A percentile compares a stretch with the other conserved stretches of the same genome.
phyloP scores from a whole-genome alignment of 169 alveolate genomes.

The Perkinsus marinus region DNA sequence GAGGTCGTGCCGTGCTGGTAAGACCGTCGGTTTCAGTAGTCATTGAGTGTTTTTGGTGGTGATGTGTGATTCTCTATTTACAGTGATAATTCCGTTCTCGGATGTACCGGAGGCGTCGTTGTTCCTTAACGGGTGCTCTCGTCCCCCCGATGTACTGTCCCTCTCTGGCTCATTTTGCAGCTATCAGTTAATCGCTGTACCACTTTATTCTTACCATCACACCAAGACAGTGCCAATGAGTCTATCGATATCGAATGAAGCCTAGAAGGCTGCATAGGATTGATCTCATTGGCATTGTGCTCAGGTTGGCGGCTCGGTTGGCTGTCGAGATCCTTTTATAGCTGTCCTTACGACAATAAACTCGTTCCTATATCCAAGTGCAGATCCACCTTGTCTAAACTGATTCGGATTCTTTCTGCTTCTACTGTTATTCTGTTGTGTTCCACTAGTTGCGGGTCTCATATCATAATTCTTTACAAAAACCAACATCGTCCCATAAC shows the following conservation, averaged over 20 bases:
- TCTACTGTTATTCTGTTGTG: background rate
- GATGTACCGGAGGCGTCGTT: background rate
- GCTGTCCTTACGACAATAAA: background rate
- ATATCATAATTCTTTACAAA: too few species aligned
- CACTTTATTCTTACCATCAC: background rate
- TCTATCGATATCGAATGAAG: too few species aligned
- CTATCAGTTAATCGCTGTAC: background rate
- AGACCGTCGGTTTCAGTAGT: background rate
- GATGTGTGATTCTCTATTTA: background rate
- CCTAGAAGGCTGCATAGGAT: too few species aligned
- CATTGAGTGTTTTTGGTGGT: background rate
- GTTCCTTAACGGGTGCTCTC: background rate
- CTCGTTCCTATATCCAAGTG: background rate
- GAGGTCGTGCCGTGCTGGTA: background rate
- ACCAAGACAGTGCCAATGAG: background rate
- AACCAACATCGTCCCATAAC: too few species aligned
- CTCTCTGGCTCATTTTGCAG: background rate
- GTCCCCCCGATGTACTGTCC: background rate
- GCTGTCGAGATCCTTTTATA: background rate
- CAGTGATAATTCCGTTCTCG: background rate
- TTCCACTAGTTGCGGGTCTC: background rate
- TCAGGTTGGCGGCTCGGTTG: background rate
- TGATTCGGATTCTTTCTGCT: background rate
- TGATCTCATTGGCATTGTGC: too few species aligned
- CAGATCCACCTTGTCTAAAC: background rate